Base-by-base conservation (phyloP, 179 eudicot genomes). In the Beta lomatogona region DNA sequence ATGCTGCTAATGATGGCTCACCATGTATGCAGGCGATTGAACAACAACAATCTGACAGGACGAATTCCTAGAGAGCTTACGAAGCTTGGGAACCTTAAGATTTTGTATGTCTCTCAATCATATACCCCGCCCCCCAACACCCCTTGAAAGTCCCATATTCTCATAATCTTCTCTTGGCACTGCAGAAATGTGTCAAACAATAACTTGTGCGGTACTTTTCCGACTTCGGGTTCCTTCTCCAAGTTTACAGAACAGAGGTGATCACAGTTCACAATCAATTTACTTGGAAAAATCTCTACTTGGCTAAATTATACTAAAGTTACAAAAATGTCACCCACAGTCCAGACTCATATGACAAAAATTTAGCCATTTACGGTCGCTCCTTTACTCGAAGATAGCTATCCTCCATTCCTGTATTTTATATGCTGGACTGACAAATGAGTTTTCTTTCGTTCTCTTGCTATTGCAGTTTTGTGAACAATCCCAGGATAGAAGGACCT, bases 401-500 rank as follows among this genome's bases (percentile, higher is more conserved):
- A 22, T 10, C 64, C 41, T 52, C 28, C 16, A 15, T 25, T 64
- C n/a, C 2, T 58, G 46, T 48, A 77, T 45, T 48, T 64, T 8
- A 25, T 13, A 16, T 59, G 31, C 64, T 61, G 45, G 73, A 41
- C 72, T 78, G 45, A 85, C 69, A 15, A 14, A 18, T 10, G 25
- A 5, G 4, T 6, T 9, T 13, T 16, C 18, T 69, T 36, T 59
- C 28, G 46, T 41, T 16, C 18, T 55, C 7, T 60, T 36, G 6
- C 44, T 71, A 31, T 58, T 88, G 82, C 92, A 92, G 94, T 79
- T 92, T 91, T 55, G 57, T 74, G 73, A 89, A 89, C 83, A 92
- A 91, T 80, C 89, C 94, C 3, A 88, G 86, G 82, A 83, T 92
- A 59, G 90, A 91, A 87, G 97, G 93, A 50, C 97, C 97, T 19